These are phyloP conservation scores for Cercis canadensis DNA, from an alignment of 306 rosid genomes.

Conservation along the genomic window DNA sequence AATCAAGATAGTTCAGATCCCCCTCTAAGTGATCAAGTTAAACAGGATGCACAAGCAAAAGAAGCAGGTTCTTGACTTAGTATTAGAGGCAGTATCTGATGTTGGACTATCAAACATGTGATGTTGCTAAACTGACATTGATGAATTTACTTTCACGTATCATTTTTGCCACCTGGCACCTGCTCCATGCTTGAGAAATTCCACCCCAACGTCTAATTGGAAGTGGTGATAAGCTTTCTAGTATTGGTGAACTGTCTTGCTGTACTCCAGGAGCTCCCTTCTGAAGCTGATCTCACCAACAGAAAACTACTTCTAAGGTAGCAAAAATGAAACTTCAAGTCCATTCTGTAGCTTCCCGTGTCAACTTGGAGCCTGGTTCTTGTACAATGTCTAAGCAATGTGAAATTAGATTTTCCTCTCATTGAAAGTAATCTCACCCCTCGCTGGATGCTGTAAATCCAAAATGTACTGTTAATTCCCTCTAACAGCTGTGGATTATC, in stretches of 20 bases:
- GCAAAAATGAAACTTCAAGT: conserved; percentile 29
- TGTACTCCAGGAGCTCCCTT: conserved; percentile 21
- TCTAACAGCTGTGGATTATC: background rate
- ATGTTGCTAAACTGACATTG: conserved; percentile 12
- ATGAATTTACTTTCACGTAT: conserved; percentile 13
- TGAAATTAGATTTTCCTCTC: conserved; percentile 21
- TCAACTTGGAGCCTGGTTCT: conserved; percentile 25
- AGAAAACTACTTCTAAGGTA: conserved; percentile 6
- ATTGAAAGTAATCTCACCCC: background rate
- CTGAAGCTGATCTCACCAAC: conserved; percentile 36
- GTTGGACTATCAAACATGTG: conserved; percentile 22
- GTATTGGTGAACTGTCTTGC: conserved; percentile 17
- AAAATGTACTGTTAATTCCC: conserved; percentile 5
- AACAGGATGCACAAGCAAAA: conserved; percentile 46
- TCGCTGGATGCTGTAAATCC: conserved; percentile 27
- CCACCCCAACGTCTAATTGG: background rate
- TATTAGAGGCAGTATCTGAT: conserved; percentile 3
- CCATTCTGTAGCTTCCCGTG: conserved; percentile 18
- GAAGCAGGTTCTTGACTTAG: conserved; percentile 51
- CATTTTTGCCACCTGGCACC: background rate
- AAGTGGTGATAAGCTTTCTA: conserved; percentile 12
- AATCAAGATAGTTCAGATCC: conserved; percentile 46
- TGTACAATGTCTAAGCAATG: conserved; percentile 35
- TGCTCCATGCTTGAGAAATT: conserved; percentile 13
- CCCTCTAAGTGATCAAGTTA: conserved; percentile 40